These are phyloP conservation scores for Suhomyces chickasaworum DNA, from an alignment of 1,139 yeast species.

Conservation along the genomic window DNA sequence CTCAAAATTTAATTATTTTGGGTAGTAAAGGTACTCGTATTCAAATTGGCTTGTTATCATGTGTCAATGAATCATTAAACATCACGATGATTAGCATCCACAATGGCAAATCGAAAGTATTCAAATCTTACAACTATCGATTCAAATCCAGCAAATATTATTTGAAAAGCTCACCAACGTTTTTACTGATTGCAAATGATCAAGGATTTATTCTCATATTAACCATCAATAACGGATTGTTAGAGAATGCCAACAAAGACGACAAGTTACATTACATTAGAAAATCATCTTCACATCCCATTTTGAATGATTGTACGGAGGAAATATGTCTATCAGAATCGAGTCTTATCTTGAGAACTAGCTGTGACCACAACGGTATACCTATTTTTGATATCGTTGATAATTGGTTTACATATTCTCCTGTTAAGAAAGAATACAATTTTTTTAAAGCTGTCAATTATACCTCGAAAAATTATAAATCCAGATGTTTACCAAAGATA, in stretches of 20 bases:
- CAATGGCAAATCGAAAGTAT: not conserved
- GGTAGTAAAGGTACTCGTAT: not conserved
- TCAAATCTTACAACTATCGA: not conserved
- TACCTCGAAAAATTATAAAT: slow-evolving; percentile 9
- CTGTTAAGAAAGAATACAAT: slow-evolving; percentile 39
- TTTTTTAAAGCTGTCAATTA: slow-evolving; percentile 28
- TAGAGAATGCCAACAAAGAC: slow-evolving; percentile 23
- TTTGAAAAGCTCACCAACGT: slow-evolving; percentile 26
- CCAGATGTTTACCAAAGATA: slow-evolving; percentile 5
- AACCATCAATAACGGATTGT: slow-evolving; percentile 14
- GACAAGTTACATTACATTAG: slow-evolving; percentile 25
- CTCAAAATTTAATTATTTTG: not conserved
- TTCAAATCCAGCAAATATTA: slow-evolving; percentile 9
- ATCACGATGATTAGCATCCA: not conserved
- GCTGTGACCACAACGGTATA: slow-evolving; percentile 34
- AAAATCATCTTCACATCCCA: slow-evolving; percentile 30
- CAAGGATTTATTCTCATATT: slow-evolving; percentile 29
- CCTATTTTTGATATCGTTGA: slow-evolving; percentile 56
- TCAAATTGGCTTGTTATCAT: not conserved
- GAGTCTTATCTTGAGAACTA: slow-evolving; percentile 34
- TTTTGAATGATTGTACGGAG: slow-evolving; percentile 15
- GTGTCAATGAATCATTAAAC: not conserved
- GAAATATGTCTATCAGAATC: slow-evolving; percentile 21
- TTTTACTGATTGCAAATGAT: slow-evolving; percentile 26
- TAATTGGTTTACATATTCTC: slow-evolving; percentile 53